These are phyloP conservation scores for Solanum aculeatissimum DNA, from an alignment of 305 asterid genomes.

Conservation along the genomic window DNA sequence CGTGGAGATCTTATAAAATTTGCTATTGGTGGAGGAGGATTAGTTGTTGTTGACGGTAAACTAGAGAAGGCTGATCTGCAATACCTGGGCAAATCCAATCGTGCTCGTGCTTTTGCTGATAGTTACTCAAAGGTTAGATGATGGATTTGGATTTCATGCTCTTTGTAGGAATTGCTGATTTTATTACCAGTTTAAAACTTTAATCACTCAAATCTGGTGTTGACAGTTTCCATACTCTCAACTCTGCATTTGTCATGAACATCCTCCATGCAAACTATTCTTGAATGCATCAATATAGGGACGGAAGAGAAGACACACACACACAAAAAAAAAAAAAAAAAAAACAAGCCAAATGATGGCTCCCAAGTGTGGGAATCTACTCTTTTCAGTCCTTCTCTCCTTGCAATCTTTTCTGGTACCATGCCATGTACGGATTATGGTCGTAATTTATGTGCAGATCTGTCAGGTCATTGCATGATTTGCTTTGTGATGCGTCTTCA, in stretches of 20 bases:
- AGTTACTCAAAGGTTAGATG: constrained; percentile 79
- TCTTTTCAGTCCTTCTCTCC: not conserved
- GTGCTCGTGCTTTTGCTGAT: constrained; percentile 87
- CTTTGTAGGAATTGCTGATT: not conserved
- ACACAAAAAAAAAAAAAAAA: not conserved
- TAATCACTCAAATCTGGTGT: not conserved
- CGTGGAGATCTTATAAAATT: constrained; percentile 65
- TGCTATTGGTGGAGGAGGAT: constrained; percentile 52
- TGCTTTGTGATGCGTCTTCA: not conserved
- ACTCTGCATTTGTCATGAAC: not conserved
- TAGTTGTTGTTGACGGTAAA: constrained; percentile 53
- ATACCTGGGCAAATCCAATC: constrained; percentile 66
- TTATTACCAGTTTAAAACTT: not conserved
- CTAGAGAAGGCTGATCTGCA: constrained; percentile 76
- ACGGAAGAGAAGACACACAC: not conserved
- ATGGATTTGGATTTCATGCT: not conserved
- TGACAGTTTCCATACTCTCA: not conserved
- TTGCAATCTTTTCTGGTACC: not conserved
- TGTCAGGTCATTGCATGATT: not conserved
- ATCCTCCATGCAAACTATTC: not conserved
- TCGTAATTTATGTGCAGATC: not conserved
- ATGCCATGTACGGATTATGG: not conserved
- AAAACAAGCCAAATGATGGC: not conserved
- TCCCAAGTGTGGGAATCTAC: not conserved
- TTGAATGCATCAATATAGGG: not conserved